Evolutionary conservation across 1,139 yeast genomes (phyloP).

Genomic region (Cylindricascospora bacillispora): DNA sequence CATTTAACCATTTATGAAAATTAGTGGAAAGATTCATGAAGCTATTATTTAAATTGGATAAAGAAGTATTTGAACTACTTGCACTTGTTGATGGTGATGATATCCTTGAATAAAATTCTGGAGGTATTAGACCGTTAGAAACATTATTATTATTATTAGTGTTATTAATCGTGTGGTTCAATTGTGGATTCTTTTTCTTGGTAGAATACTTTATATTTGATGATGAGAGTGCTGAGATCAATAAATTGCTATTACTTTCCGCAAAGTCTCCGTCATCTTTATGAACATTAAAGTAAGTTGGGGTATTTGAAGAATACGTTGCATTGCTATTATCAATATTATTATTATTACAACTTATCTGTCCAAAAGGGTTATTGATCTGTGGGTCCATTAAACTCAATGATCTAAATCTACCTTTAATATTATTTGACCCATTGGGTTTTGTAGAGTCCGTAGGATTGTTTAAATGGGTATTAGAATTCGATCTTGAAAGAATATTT

Average conservation of each 20-base stretch:
- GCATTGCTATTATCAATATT: slow-evolving; percentile 1
- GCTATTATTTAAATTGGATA: slow-evolving; percentile 11
- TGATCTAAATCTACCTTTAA: slow-evolving; percentile 23
- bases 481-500: slow-evolving; percentile 16
- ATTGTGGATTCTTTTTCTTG: too few relatives aligned
- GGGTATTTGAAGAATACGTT: neutral
- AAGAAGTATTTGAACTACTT: slow-evolving; percentile 21
- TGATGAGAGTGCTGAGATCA: too few relatives aligned
- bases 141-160: too few relatives aligned
- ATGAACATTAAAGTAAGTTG: slow-evolving; percentile 21
- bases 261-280: slow-evolving; percentile 26
- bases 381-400: slow-evolving; percentile 25
- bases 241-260: too few relatives aligned
- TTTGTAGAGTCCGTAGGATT: slow-evolving; percentile 1
- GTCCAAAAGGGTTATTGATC: slow-evolving; percentile 6
- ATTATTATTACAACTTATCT: too few relatives aligned
- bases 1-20: slow-evolving; percentile 8
- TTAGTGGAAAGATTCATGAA: slow-evolving; percentile 10
- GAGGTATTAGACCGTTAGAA: slow-evolving; percentile 22
- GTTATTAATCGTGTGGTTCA: too few relatives aligned
- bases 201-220: too few relatives aligned
- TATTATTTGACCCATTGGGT: too few relatives aligned
- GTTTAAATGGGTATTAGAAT: slow-evolving; percentile 4
- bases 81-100: slow-evolving; percentile 24
- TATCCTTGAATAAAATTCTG: slow-evolving; percentile 24